Evolutionary conservation across 768 basidiomycete species (phyloP).

Genomic region (Ramaria sp.): DNA sequence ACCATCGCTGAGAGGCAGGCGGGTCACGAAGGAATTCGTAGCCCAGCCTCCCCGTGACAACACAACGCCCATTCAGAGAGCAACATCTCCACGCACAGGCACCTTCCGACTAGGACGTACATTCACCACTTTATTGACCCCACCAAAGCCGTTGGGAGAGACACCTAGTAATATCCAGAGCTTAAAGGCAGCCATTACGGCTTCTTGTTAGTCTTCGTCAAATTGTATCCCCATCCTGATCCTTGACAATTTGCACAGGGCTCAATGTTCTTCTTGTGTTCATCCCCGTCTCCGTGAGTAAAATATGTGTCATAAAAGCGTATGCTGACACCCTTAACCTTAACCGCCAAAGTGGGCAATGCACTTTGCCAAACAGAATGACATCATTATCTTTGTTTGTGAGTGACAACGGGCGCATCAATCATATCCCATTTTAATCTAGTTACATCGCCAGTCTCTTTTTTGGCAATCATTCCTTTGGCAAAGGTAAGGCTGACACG

Average conservation of each 20-base stretch:
- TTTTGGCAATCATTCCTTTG: slow-evolving; percentile 75
- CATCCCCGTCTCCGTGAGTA: slow-evolving; percentile 58
- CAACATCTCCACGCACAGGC: neutral
- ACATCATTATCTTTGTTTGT: slow-evolving; percentile 71
- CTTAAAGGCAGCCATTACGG: slow-evolving; percentile 39
- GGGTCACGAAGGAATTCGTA: too few relatives aligned
- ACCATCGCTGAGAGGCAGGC: too few relatives aligned
- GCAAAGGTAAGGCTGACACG: slow-evolving; percentile 45
- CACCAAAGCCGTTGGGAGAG: slow-evolving; percentile 24
- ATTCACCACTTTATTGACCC: neutral
- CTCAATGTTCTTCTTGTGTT: slow-evolving; percentile 61
- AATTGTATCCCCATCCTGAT: neutral
- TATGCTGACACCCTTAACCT: neutral
- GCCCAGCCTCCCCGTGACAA: too few relatives aligned
- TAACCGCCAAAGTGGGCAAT: slow-evolving; percentile 56
- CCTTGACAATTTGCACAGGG: slow-evolving; percentile 28
- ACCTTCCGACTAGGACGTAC: neutral
- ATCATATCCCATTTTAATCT: neutral
- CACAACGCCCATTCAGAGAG: too few relatives aligned
- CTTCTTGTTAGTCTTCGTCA: slow-evolving; percentile 41
- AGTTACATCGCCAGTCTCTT: slow-evolving; percentile 40
- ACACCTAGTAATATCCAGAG: slow-evolving; percentile 38
- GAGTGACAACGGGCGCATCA: slow-evolving; percentile 20
- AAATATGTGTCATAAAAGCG: neutral
- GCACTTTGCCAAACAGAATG: slow-evolving; percentile 41